Conservation (phyloP, 176 grass and related monocot genomes). For the Secale cereale region DNA sequence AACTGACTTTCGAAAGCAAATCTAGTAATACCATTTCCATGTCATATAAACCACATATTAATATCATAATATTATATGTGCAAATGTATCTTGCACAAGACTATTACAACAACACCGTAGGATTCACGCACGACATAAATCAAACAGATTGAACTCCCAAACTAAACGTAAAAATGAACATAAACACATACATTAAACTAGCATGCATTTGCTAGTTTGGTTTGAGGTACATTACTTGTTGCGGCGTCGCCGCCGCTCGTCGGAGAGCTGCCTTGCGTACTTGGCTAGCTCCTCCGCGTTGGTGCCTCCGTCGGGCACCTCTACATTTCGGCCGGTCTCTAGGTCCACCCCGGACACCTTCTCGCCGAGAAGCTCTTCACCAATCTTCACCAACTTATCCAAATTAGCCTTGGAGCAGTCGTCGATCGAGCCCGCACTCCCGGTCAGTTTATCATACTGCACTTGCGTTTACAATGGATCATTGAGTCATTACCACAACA, state of each 20-base stretch:
- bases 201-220: constrained; percentile 4
- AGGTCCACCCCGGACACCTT: constrained; percentile 57
- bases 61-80: not conserved
- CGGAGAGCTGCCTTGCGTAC: constrained; percentile 50
- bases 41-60: not conserved
- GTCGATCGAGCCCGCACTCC: constrained; percentile 42
- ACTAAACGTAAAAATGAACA: not conserved
- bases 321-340: constrained; percentile 50
- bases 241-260: constrained; percentile 26
- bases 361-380: constrained; percentile 42
- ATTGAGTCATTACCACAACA: not conserved
- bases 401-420: constrained; percentile 46
- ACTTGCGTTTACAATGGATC: not conserved
- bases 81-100: not conserved
- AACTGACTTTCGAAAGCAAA: not conserved
- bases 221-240: not conserved
- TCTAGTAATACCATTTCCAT: not conserved
- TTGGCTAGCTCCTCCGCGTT: constrained; percentile 42
- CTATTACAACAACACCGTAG: not conserved
- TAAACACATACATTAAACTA: not conserved
- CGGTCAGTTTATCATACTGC: constrained; percentile 53
- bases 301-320: constrained; percentile 27
- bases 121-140: not conserved
- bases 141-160: not conserved
- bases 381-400: constrained; percentile 45